Evolutionary conservation across 75 land plant species (phyloP), one percentile per base, ranked within the genome.

Genomic region (Cunninghamia lanceolata): DNA sequence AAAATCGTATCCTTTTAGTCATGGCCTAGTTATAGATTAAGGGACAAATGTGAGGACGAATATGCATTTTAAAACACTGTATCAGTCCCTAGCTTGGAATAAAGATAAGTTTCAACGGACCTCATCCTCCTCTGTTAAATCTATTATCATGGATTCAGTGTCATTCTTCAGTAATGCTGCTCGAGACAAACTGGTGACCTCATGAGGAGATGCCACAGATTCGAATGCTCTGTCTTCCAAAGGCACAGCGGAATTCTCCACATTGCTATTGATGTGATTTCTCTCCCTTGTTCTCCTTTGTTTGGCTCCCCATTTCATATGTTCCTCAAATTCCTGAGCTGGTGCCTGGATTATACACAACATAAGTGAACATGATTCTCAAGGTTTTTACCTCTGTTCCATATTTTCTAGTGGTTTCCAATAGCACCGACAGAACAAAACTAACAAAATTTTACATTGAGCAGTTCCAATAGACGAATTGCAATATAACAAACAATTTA

Each of bases 241-340:
- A 8, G n/a, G 42, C 42, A 77, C 45, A 40, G 43, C 81, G 40
- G 43, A 77, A 40, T 77, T 77, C 28, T 39, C 43, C 35, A 35
- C 39, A 30, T 36, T 36, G 35, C 19, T 34, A 3, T 35, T 35
- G n/a, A 40, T n/a, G 25, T 32, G 28, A 35, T 63, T 83, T 16
- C 73, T 63, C 71, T 52, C 45, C 32, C 63, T 86, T 78, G 89
- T 86, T 39, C 89, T 87, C 34, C 89, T 46, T 32, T 89, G 88
- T 38, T 56, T 89, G n/a, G 88, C 88, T 17, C 89, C 89, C 89
- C 89, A 89, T 30, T 87, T 79, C 43, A 82, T 59, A 52, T 80
- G 74, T 30, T 85, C 89, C 56, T 82, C 15, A 28, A 43, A 19
- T 83, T 47, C 53, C 53, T 34, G 39, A 14, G 68, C 53, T 82